A percentile compares a stretch with the other conserved stretches of the same genome.
Evolutionary conservation across 2,329 filamentous ascomycete species (phyloP).

Genomic region (Phyllosticta paracitricarpa): DNA sequence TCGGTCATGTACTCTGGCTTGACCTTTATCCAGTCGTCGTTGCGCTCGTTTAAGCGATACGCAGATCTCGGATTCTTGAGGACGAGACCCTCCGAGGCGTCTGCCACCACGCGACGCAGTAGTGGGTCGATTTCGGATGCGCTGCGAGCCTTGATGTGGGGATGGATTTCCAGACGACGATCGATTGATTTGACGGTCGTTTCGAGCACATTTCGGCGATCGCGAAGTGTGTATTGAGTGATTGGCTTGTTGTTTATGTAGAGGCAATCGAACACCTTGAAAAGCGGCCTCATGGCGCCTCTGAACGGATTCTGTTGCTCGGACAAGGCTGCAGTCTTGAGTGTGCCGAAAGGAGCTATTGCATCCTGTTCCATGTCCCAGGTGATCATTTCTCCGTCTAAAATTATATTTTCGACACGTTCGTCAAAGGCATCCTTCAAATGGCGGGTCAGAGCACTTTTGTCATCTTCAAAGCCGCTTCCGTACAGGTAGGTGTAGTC

Average conservation of each 20-base stretch:
- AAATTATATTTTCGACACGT: slow-evolving; percentile 73
- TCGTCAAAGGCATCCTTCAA: slow-evolving; percentile 66
- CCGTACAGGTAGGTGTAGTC: slow-evolving; percentile 96
- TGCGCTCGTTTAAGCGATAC: slow-evolving; percentile 80
- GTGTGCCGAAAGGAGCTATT: slow-evolving; percentile 79
- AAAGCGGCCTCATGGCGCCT: slow-evolving; percentile 63
- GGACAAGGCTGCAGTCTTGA: slow-evolving; percentile 80
- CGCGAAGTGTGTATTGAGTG: slow-evolving; percentile 71
- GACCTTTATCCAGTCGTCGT: slow-evolving; percentile 96
- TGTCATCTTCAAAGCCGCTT: slow-evolving; percentile 60
- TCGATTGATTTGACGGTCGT: slow-evolving; percentile 59
- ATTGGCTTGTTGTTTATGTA: slow-evolving; percentile 74
- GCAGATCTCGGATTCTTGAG: slow-evolving; percentile 84
- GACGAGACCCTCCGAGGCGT: slow-evolving; percentile 81
- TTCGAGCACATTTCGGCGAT: slow-evolving; percentile 66
- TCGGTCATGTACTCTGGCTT: slow-evolving; percentile 98
- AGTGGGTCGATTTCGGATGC: slow-evolving; percentile 67
- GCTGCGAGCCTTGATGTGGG: slow-evolving; percentile 55
- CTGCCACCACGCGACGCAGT: slow-evolving; percentile 73
- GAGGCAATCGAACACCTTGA: slow-evolving; percentile 82
- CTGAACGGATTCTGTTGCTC: slow-evolving; percentile 64
- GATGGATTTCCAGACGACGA: slow-evolving; percentile 74
- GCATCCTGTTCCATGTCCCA: slow-evolving; percentile 85
- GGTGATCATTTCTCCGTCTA: slow-evolving; percentile 98
- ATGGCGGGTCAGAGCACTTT: slow-evolving; percentile 70